A percentile compares a stretch with the other conserved stretches of the same genome.
Conservation (phyloP, 805 yeast species). For the Metschnikowia baotianmanensis region DNA sequence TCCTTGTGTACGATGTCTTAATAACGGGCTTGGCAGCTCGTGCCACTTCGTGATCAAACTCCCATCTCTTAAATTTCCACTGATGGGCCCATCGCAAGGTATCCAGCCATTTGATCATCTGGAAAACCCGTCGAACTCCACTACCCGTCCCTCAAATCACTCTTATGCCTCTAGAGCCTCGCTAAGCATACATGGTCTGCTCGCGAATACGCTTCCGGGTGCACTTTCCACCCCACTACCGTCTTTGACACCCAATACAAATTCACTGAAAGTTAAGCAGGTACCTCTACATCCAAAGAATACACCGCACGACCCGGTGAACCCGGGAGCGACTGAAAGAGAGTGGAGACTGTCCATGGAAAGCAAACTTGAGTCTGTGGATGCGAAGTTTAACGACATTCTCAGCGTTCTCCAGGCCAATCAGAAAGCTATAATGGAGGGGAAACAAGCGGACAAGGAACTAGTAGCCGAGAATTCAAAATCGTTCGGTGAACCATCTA, state of each 20-base stretch:
- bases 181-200: background rate
- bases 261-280: background rate
- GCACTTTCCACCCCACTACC: background rate
- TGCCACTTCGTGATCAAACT: conserved; percentile 59
- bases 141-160: background rate
- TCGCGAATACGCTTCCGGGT: background rate
- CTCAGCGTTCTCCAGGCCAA: conserved; percentile 32
- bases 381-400: conserved; percentile 36
- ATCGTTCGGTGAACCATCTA: too few species aligned
- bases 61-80: conserved; percentile 39
- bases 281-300: conserved; percentile 1
- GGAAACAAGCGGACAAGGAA: background rate
- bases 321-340: conserved; percentile 9
- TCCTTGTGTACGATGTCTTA: conserved; percentile 59
- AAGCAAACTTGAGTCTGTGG: conserved; percentile 34
- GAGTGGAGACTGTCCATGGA: conserved; percentile 39
- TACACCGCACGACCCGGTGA: background rate
- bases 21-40: conserved; percentile 41
- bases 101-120: conserved; percentile 1
- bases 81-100: conserved; percentile 3
- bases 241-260: background rate
- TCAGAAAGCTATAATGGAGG: conserved; percentile 24
- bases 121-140: background rate
- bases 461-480: too few species aligned
- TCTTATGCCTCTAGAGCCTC: background rate